Conservation (phyloP, 108 stramenopile genomes). For the Schizochytrium sp. region DNA sequence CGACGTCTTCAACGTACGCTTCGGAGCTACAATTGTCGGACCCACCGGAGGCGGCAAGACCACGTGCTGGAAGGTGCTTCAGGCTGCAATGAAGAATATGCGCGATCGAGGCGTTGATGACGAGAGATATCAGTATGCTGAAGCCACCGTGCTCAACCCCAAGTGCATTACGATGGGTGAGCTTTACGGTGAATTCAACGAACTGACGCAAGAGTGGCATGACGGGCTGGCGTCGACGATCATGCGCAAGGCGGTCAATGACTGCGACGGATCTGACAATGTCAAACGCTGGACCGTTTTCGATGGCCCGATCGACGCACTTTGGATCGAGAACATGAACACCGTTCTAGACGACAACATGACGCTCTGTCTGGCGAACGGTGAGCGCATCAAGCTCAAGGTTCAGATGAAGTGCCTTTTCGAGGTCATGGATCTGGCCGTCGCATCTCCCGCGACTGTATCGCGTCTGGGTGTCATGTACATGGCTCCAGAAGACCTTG, state of each 20-base stretch:
- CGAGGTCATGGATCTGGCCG: constrained; percentile 59
- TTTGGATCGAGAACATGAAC: constrained; percentile 71
- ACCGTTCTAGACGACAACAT: constrained; percentile 65
- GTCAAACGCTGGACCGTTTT: constrained; percentile 54
- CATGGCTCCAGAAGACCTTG: constrained; percentile 58
- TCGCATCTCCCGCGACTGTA: constrained; percentile 59
- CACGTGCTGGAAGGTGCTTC: constrained; percentile 48
- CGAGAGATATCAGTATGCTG: constrained; percentile 44
- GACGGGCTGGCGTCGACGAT: constrained; percentile 60
- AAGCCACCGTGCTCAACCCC: constrained; percentile 50
- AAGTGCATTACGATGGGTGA: constrained; percentile 69
- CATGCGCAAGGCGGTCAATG: constrained; percentile 43
- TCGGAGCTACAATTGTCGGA: constrained; percentile 57
- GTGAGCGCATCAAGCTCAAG: constrained; percentile 64
- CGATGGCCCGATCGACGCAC: constrained; percentile 61
- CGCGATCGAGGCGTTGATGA: constrained; percentile 32
- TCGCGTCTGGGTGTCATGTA: constrained; percentile 60
- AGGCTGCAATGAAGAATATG: constrained; percentile 46
- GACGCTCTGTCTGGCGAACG: constrained; percentile 62
- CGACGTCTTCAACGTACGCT: constrained; percentile 63
- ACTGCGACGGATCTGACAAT: constrained; percentile 19
- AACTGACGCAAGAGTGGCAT: constrained; percentile 60
- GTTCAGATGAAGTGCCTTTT: constrained; percentile 58
- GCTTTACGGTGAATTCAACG: constrained; percentile 62
- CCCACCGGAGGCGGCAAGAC: constrained; percentile 61